Evolutionary conservation across 208 protist species (phyloP).

Genomic region (Zelonia costaricensis): DNA sequence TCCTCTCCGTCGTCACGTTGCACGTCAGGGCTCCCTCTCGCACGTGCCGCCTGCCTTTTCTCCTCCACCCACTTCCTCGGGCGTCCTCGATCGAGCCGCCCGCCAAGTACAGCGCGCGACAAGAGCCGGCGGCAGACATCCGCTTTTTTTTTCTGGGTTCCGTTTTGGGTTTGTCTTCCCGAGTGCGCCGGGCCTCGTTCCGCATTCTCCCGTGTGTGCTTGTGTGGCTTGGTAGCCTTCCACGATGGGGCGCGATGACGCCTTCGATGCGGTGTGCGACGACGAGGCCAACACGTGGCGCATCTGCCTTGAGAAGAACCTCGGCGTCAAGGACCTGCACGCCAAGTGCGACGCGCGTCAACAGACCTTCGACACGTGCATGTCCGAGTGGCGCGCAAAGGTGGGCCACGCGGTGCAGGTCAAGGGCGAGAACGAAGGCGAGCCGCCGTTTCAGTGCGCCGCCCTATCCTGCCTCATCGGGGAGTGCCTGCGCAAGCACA

Average conservation of each 20-base stretch:
- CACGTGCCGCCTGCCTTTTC: too few species aligned
- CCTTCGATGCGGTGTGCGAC: conserved; percentile 51
- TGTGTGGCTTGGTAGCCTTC: not conserved
- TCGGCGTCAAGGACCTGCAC: conserved; percentile 36
- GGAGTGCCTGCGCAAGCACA: conserved; percentile 66
- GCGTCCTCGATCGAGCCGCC: too few species aligned
- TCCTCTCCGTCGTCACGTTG: too few species aligned
- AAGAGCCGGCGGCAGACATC: too few species aligned
- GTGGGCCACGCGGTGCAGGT: conserved; percentile 48
- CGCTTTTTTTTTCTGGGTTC: too few species aligned
- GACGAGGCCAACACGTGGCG: conserved; percentile 63
- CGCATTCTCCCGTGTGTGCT: too few species aligned
- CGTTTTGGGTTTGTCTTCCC: too few species aligned
- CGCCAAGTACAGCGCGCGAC: too few species aligned
- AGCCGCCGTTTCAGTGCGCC: conserved; percentile 75
- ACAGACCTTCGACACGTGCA: conserved; percentile 59
- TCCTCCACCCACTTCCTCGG: too few species aligned
- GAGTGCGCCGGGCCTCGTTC: too few species aligned
- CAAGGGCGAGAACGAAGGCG: conserved; percentile 72
- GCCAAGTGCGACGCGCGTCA: conserved; percentile 34
- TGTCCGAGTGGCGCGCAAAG: conserved; percentile 45
- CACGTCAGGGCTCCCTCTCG: too few species aligned
- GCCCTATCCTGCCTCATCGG: conserved; percentile 78
- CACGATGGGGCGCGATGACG: conserved; percentile 6
- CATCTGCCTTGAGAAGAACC: conserved; percentile 57